phyloP scores from a whole-genome alignment of 23 red algal species.

The Pyropia haitanensis region DNA sequence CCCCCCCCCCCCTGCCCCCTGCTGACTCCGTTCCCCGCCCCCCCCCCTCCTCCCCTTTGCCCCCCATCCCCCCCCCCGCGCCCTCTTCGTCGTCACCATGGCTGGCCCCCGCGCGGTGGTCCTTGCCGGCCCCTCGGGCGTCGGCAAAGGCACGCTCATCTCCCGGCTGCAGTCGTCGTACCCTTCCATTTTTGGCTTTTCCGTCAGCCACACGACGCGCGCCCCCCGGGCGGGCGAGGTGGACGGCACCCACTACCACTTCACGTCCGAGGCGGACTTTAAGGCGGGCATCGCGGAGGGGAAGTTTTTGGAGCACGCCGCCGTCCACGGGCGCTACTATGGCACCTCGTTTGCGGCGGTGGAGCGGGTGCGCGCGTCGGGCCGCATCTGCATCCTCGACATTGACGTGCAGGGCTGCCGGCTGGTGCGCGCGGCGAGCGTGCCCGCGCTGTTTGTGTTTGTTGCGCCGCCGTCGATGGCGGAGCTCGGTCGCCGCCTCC shows the following conservation, averaged over 20 bases:
- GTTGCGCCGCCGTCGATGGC: slow-evolving; percentile 64
- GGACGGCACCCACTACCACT: slow-evolving; percentile 90
- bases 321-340: slow-evolving; percentile 89
- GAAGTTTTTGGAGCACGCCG: slow-evolving; percentile 85
- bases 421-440: slow-evolving; percentile 31
- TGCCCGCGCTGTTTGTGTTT: slow-evolving; percentile 83
- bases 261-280: slow-evolving; percentile 59
- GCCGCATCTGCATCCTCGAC: slow-evolving; percentile 77
- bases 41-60: too few relatives aligned
- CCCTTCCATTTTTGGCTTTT: slow-evolving; percentile 66
- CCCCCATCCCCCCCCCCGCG: too few relatives aligned
- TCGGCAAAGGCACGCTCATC: slow-evolving; percentile 93
- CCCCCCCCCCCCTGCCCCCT: too few relatives aligned
- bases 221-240: slow-evolving; percentile 77
- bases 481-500: slow-evolving; percentile 72
- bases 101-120: slow-evolving; percentile 48
- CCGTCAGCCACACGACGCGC: slow-evolving; percentile 90
- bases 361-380: slow-evolving; percentile 43
- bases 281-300: slow-evolving; percentile 41
- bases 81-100: neutral
- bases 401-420: slow-evolving; percentile 99
- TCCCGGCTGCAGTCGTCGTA: slow-evolving; percentile 35
- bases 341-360: slow-evolving; percentile 69
- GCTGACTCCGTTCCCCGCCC: too few relatives aligned
- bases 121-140: slow-evolving; percentile 88